These are phyloP conservation scores for Ehretia macrophylla DNA, from an alignment of 257 asterid species.

Conservation along the genomic window DNA sequence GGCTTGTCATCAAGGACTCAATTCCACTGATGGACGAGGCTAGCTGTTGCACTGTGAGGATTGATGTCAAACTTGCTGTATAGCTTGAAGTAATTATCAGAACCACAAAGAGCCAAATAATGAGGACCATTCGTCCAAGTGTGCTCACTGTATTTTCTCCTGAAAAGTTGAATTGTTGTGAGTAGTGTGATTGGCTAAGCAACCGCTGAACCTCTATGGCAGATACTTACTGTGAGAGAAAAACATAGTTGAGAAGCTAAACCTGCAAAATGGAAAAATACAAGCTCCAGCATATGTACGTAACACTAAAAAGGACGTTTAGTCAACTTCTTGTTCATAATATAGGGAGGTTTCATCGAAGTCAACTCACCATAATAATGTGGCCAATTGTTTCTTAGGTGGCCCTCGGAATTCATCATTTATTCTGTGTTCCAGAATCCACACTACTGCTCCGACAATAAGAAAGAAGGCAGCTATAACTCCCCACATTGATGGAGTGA, in stretches of 20 bases:
- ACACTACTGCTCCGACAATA: constrained; percentile 55
- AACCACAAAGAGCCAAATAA: constrained; percentile 82
- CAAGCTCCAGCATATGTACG: background rate
- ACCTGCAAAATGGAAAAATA: constrained; percentile 49
- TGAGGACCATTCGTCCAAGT: constrained; percentile 67
- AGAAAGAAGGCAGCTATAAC: constrained; percentile 62
- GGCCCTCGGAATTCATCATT: constrained; percentile 87
- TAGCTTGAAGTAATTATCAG: constrained; percentile 67
- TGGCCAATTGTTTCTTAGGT: constrained; percentile 60
- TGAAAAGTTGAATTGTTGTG: constrained; percentile 17
- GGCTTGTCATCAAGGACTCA: constrained; percentile 60
- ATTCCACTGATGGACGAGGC: constrained; percentile 68
- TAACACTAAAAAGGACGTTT: background rate
- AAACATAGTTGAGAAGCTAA: constrained; percentile 83
- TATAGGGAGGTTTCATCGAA: background rate
- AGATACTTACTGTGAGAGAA: constrained; percentile 62
- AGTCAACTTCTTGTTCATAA: too few relatives aligned
- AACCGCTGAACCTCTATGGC: background rate
- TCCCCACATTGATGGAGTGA: constrained; percentile 62
- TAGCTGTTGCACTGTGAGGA: constrained; percentile 69
- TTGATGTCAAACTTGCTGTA: constrained; percentile 78
- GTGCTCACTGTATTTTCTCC: constrained; percentile 74
- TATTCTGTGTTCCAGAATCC: constrained; percentile 75
- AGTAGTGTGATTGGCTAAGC: constrained; percentile 6
- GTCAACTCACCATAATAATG: constrained; percentile 65